Base-by-base conservation (phyloP, 2,329 filamentous ascomycete genomes). In the Exophiala sp. region DNA sequence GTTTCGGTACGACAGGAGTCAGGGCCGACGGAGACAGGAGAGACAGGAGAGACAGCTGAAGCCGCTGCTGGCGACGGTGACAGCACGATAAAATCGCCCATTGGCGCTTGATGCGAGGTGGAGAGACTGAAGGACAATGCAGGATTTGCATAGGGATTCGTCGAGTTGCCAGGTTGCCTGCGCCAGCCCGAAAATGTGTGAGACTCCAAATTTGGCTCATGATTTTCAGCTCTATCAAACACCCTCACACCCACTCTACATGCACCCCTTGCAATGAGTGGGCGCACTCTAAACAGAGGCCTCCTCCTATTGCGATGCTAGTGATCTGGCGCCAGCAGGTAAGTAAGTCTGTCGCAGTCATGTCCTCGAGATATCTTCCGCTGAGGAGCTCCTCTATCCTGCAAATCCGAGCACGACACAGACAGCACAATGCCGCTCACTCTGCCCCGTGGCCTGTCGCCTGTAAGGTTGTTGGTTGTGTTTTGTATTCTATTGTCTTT, bases 401-500 rank as follows among this genome's bases (percentile, higher is more conserved):
- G n/a, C 38, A 19, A 32, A 14, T n/a, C 9, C 9, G 23, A 14
- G 21, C 38, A 6, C 19, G 8, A 24, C 19, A 24, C 38, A 11
- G 21, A 11, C 19, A 24, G 19, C 14, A 32, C 22, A 30, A 57
- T 57, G 50, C 16, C 54, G n/a, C 18, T 50, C 35, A 38, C 54
- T 23, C 42, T 57, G 22, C 54, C 54, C 42, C 54, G 54, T 35
- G 51, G 48, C 7, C 23, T 52, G 19, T 42, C 48, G 7, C 53
- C 50, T 22, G 24, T 49, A 16, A 38, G 51, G 34, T 42, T 57
- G 2, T 19, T 46, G 19, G 21, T 57, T 30, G 39, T 54, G 29
- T 57, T 54, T 34, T 5, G 41, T 14, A 10, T 52, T 9, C 35
- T 57, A 3, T n/a, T 54, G 24, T 52, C 48, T 10, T 42, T 57